Base-by-base conservation (phyloP, 2,329 filamentous ascomycete species). In the Neonectria hederae region DNA sequence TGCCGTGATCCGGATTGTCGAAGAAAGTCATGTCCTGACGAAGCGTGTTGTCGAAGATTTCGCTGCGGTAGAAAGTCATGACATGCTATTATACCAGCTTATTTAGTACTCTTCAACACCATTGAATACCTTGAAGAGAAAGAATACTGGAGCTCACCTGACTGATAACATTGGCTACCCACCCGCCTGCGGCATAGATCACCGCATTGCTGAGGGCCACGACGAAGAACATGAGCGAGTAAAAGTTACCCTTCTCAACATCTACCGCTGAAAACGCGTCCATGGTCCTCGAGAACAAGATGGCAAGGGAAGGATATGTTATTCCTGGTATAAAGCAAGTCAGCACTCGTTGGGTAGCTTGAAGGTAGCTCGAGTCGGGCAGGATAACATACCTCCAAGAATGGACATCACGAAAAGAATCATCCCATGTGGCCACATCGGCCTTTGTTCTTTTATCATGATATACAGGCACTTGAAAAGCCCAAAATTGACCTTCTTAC, bases 161-260 rank as follows among this genome's bases (percentile, higher is more conserved):
- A 0, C 76, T 78, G 13, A 81, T 70, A 5, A 73, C 60, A 42
- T 81, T 82, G 59, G 76, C 74, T 6, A 76, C 49, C 76, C 76
- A 80, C 2, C 81, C 80, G 24, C 75, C 66, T 1, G 73, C 63
- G 30, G 75, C 76, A 55, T 87, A 87, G 3, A 79, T 74, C 0
- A 85, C 58, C 1, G 84, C 73, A 32, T 83, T 81, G 3, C 76
- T 82, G 10, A 83, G 72, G 1, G 86, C 85, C 17, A 86, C 75
- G 1, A 87, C 75, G 54, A 87, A 85, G 71, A 87, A 87, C 84
- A 88, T 87, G 53, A 86, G 79, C 0, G 84, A 78, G 73, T 81
- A 87, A 67, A 87, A 86, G 73, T 88, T 82, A 6, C 79, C 83
- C 24, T 72, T 69, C n/a, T 63, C 46, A 8, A 78, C 71, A 22